Evolutionary conservation across 306 rosid genomes (phyloP), one percentile per base, ranked within the genome.

Genomic region (Quercus mongolica): DNA sequence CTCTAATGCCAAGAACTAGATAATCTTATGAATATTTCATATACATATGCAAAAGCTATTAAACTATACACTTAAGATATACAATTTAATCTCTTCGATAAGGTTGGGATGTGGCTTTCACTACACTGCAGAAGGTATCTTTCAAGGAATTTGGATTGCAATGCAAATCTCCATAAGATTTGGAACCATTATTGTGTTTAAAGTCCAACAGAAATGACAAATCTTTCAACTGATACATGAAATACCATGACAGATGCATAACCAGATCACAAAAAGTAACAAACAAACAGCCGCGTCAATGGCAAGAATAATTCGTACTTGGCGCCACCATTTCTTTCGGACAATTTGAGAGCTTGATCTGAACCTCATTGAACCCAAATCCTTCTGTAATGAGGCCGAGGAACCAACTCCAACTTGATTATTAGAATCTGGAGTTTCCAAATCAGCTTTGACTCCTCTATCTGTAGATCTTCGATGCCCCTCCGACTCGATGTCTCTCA

Each of bases 261-360:
- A 84, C 98, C 98, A 94, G 81, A 94, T 87, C 73, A 81, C 79
- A 70, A 91, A 84, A 73, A 94, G 83, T 79, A 85, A 74, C 54
- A 94, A 20, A 76, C 98, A 94, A 61, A 91, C 86, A 74, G 87
- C 97, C 14, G 90, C 97, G 87, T 91, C 95, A n/a, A 94, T 84
- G 31, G 98, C 98, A 67, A 94, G 91, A 64, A 92, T 90, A 81
- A 94, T 90, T 63, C 92, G 86, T 73, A 94, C 97, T 81, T 91
- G 98, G 77, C 88, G 97, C 91, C 97, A 91, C 97, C 93, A 94
- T 80, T 84, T 90, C 85, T 85, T 87, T 9, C 87, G 95, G 59
- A 83, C 77, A 77, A 88, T 86, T 80, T 83, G 97, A 68, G 94
- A 80, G 70, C 79, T 62, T 1, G 92, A 81, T 84, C 97, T 85